phyloP scores from a whole-genome alignment of 2,329 filamentous ascomycete species.

The Lachnellula hyalina region DNA sequence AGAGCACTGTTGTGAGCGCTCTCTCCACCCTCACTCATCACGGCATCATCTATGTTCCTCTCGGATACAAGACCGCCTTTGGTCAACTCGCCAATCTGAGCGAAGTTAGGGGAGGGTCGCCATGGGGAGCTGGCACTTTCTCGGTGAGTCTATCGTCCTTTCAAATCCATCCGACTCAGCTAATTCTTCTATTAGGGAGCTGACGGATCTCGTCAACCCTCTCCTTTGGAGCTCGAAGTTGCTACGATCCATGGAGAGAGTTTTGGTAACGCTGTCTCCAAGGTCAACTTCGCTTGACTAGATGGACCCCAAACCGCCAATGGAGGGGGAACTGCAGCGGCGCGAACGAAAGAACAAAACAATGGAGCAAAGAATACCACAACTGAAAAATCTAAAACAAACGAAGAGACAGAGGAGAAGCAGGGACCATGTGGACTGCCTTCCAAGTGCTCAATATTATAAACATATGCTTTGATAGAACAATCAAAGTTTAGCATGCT shows the following conservation, averaged over 20 bases:
- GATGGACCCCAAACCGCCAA: slow-evolving; percentile 43
- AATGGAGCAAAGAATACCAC: slow-evolving; percentile 14
- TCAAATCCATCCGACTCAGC: slow-evolving; percentile 5
- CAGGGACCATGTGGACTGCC: slow-evolving; percentile 74
- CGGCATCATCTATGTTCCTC: slow-evolving; percentile 92
- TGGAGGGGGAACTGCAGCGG: slow-evolving; percentile 14
- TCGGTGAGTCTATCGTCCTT: slow-evolving; percentile 44
- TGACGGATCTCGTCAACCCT: slow-evolving; percentile 82
- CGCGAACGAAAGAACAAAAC: slow-evolving; percentile 6
- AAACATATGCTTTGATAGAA: slow-evolving; percentile 36
- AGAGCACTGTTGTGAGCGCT: slow-evolving; percentile 73
- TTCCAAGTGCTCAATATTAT: slow-evolving; percentile 59
- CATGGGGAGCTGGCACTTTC: slow-evolving; percentile 95
- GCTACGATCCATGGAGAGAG: slow-evolving; percentile 77
- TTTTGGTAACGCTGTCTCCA: slow-evolving; percentile 74
- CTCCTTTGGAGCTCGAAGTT: slow-evolving; percentile 67
- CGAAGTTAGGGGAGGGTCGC: slow-evolving; percentile 79
- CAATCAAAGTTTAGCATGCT: not conserved
- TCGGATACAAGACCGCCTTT: slow-evolving; percentile 85
- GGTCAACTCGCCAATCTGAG: slow-evolving; percentile 60
- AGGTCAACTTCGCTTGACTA: slow-evolving; percentile 72
- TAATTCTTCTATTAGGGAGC: slow-evolving; percentile 36
- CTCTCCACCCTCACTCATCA: slow-evolving; percentile 89
- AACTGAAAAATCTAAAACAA: slow-evolving; percentile 27
- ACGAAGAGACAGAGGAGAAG: slow-evolving; percentile 41